phyloP scores from a whole-genome alignment of 2,329 filamentous ascomycete genomes.

The Trichoderma citrinoviride region DNA sequence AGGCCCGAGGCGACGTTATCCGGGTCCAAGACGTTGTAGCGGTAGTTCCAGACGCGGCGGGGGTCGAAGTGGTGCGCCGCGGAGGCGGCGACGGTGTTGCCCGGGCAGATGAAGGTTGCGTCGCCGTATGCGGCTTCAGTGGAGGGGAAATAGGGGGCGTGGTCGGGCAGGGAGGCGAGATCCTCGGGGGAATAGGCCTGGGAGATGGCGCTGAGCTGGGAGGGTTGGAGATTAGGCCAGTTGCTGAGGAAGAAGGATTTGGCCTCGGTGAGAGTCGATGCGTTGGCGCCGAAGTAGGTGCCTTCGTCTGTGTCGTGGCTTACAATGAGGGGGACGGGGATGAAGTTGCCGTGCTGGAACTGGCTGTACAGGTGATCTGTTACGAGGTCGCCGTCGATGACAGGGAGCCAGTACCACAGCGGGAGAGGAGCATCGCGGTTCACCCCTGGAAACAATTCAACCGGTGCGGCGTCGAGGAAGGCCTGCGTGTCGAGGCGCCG shows the following conservation, averaged over 20 bases:
- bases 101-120: conserved; percentile 45
- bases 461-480: conserved; percentile 43
- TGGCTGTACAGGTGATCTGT: conserved; percentile 42
- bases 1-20: conserved; percentile 37
- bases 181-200: conserved; percentile 40
- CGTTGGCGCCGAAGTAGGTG: conserved; percentile 43
- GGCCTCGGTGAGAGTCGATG: conserved; percentile 36
- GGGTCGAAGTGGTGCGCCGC: conserved; percentile 13
- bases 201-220: conserved; percentile 38
- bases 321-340: conserved; percentile 46
- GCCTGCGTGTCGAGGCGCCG: conserved; percentile 33
- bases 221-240: conserved; percentile 43
- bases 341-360: conserved; percentile 40
- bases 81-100: conserved; percentile 28
- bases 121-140: conserved; percentile 45
- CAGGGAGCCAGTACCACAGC: conserved; percentile 52
- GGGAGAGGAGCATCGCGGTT: conserved; percentile 31
- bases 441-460: conserved; percentile 39
- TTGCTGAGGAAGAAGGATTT: conserved; percentile 45
- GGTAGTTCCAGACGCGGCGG: conserved; percentile 45
- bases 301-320: conserved; percentile 49
- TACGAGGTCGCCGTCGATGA: conserved; percentile 48
- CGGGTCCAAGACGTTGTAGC: conserved; percentile 48
- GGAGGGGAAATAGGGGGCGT: conserved; percentile 45
- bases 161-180: conserved; percentile 34